These are phyloP conservation scores for Boletus sp. DNA, from an alignment of 768 basidiomycete species.

Conservation along the genomic window DNA sequence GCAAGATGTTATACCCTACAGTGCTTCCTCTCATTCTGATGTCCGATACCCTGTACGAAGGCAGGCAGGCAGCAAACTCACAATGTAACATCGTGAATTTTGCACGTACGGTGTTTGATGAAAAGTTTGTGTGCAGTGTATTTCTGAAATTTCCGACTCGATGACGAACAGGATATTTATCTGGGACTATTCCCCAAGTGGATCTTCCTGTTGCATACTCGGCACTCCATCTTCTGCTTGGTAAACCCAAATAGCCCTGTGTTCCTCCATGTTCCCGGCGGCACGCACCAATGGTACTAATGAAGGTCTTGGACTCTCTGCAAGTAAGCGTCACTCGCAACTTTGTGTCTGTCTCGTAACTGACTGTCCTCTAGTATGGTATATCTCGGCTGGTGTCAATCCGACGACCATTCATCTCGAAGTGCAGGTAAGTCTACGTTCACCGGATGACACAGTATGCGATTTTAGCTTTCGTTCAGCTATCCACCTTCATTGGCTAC, in stretches of 20 bases:
- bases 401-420: constrained; percentile 54
- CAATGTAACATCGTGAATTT: constrained; percentile 23
- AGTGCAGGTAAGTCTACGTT: constrained; percentile 37
- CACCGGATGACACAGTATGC: not conserved
- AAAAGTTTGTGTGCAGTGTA: constrained; percentile 7
- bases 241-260: constrained; percentile 37
- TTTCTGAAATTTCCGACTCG: not conserved
- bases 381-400: constrained; percentile 34
- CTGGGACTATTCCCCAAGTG: constrained; percentile 26
- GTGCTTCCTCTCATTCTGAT: constrained; percentile 25
- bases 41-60: constrained; percentile 40
- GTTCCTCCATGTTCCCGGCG: constrained; percentile 55
- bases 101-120: constrained; percentile 23
- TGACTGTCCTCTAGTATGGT: constrained; percentile 13
- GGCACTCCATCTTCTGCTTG: constrained; percentile 61
- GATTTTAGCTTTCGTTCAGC: constrained; percentile 4
- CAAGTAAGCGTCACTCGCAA: no score
- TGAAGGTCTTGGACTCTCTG: constrained; percentile 66
- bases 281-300: constrained; percentile 60
- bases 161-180: constrained; percentile 32
- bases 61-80: constrained; percentile 40
- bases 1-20: constrained; percentile 42
- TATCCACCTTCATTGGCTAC: constrained; percentile 50
- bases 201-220: constrained; percentile 58
- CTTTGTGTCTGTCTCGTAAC: not conserved